Conservation (phyloP, 75 land plant genomes). For the Selaginella moellendorffii region DNA sequence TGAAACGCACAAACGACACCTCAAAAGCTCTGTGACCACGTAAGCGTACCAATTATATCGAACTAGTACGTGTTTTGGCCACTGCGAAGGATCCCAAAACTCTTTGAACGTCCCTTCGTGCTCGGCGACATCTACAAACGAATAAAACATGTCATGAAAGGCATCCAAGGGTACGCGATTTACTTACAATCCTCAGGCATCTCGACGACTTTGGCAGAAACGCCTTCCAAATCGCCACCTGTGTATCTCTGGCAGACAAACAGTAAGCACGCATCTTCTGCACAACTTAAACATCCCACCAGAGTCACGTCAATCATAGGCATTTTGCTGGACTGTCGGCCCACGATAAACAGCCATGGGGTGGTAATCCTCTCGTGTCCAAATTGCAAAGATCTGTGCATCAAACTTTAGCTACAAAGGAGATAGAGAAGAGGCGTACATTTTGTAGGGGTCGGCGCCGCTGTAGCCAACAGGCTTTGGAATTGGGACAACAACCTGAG, state of each 20-base stretch:
- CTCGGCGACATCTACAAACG: conserved; percentile 43
- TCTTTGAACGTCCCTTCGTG: conserved; percentile 54
- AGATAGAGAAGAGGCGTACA: background rate
- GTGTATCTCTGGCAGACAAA: conserved; percentile 51
- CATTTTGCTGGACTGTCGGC: conserved; percentile 61
- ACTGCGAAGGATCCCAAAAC: conserved; percentile 58
- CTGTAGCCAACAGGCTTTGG: conserved; percentile 73
- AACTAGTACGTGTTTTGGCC: conserved; percentile 89
- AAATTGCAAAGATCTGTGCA: conserved; percentile 81
- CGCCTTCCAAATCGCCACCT: conserved; percentile 80
- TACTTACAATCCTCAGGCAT: conserved; percentile 89
- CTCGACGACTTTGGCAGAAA: conserved; percentile 67
- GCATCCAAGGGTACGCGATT: too few species aligned
- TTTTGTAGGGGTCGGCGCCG: conserved; percentile 75
- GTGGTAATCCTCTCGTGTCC: conserved; percentile 75
- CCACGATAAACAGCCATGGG: conserved; percentile 83
- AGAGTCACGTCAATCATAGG: conserved; percentile 85
- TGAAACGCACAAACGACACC: conserved; percentile 9
- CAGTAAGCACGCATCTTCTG: background rate
- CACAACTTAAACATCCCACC: conserved; percentile 26
- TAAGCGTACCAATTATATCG: conserved; percentile 63
- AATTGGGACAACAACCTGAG: conserved; percentile 71
- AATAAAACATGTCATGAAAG: too few species aligned
- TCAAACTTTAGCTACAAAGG: background rate
- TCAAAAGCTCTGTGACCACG: background rate